Evolutionary conservation across 345 rosid genomes (phyloP).

Genomic region (Eucalyptus regnans): DNA sequence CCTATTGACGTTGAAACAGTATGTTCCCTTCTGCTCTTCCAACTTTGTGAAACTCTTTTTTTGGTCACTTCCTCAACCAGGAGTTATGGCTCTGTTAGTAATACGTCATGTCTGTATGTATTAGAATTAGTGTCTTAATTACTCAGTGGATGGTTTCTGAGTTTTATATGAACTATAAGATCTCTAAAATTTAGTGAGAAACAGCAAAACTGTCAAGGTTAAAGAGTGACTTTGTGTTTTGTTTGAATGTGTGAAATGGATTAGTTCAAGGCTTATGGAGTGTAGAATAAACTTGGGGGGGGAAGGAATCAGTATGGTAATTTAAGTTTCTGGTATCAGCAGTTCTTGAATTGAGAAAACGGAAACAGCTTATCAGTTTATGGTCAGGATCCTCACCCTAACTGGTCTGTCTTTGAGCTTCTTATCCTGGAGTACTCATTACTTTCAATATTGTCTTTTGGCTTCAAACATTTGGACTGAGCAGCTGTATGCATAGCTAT

Average conservation of each 20-base stretch:
- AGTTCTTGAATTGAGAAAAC: not conserved
- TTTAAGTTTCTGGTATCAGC: not conserved
- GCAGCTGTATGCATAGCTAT: not conserved
- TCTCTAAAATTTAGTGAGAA: not conserved
- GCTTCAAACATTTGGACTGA: not conserved
- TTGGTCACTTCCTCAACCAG: not conserved
- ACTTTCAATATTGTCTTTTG: not conserved
- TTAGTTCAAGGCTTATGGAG: not conserved
- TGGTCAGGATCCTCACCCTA: not conserved
- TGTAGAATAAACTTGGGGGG: not conserved
- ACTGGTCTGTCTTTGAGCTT: not conserved
- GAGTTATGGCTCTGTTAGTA: not conserved
- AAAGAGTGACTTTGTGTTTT: not conserved
- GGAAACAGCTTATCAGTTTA: not conserved
- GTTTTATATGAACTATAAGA: not conserved
- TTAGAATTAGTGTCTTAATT: not conserved
- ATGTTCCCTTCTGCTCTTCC: slow-evolving; percentile 1
- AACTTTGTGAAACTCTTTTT: not conserved
- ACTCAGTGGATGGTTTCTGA: not conserved
- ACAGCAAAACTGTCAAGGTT: not conserved
- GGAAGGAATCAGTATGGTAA: not conserved
- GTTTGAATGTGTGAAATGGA: not conserved
- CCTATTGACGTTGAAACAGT: slow-evolving; percentile 92
- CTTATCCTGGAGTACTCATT: not conserved
- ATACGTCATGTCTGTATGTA: not conserved